Conservation (phyloP, 257 asterid species). For the Fraxinus americana region DNA sequence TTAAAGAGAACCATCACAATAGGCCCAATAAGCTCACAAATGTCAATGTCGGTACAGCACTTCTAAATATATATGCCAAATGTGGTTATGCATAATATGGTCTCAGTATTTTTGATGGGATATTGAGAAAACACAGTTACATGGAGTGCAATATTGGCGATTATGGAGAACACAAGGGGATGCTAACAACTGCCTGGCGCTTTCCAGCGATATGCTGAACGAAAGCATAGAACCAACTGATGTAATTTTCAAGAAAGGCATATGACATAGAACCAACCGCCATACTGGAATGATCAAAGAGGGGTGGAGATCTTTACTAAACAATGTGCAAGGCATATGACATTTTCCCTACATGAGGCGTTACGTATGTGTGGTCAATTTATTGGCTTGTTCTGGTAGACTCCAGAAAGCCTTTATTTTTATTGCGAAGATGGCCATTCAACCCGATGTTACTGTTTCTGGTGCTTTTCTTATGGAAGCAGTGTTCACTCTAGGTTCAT, state of each 20-base stretch:
- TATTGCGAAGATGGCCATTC: constrained; percentile 49
- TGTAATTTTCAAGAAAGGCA: no score
- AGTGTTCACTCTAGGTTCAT: constrained; percentile 49
- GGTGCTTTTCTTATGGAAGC: constrained; percentile 64
- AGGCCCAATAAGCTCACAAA: no score
- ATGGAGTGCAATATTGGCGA: constrained; percentile 64
- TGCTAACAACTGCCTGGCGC: constrained; percentile 39
- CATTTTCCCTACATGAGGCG: constrained; percentile 49
- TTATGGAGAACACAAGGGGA: constrained; percentile 52
- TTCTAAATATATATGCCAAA: constrained; percentile 57
- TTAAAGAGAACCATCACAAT: no score
- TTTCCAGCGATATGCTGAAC: constrained; percentile 44
- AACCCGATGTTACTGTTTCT: constrained; percentile 41
- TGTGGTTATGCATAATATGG: constrained; percentile 63
- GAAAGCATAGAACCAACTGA: constrained; percentile 54
- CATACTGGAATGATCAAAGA: constrained; percentile 47
- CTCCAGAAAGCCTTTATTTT: constrained; percentile 59
- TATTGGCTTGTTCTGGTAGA: constrained; percentile 52
- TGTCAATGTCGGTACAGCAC: constrained; percentile 52
- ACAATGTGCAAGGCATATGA: constrained; percentile 40
- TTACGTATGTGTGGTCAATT: constrained; percentile 60
- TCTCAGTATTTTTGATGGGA: constrained; percentile 46
- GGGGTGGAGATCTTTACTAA: constrained; percentile 51
- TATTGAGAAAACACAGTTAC: constrained; percentile 48
- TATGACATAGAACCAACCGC: no score